Evolutionary conservation across 441 rosid species (phyloP).

Genomic region (Capsella rubella): DNA sequence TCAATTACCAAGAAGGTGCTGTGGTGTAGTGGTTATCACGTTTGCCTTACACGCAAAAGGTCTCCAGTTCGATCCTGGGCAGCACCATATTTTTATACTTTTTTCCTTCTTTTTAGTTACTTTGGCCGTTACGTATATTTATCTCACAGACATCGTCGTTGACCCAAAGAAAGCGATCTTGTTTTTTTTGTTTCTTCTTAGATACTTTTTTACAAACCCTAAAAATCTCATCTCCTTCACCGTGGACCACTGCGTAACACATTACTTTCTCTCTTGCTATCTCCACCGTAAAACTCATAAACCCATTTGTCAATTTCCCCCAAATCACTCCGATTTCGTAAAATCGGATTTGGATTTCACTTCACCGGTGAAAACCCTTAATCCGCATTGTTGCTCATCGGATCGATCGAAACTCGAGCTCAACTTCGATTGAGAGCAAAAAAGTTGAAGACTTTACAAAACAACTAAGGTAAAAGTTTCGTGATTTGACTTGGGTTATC

Average conservation of each 20-base stretch:
- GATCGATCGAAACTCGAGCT: constrained; percentile 10
- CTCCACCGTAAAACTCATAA: constrained; percentile 16
- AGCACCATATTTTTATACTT: constrained; percentile 46
- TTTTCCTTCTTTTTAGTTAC: not conserved
- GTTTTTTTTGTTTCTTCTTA: not conserved
- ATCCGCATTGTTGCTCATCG: constrained; percentile 1
- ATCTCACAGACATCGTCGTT: constrained; percentile 32
- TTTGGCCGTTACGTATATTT: not conserved
- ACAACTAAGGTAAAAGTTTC: constrained; percentile 5
- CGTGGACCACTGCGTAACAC: constrained; percentile 21
- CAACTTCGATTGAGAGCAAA: not conserved
- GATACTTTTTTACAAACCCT: constrained; percentile 37
- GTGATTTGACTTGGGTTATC: constrained; percentile 30
- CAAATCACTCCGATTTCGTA: constrained; percentile 17
- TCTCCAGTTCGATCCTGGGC: constrained; percentile 86
- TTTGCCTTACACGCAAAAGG: constrained; percentile 81
- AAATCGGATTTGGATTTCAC: constrained; percentile 15
- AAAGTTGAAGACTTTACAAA: not conserved
- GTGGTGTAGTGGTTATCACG: constrained; percentile 95
- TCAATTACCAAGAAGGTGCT: constrained; percentile 43
- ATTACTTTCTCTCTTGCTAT: constrained; percentile 9
- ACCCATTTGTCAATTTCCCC: constrained; percentile 8
- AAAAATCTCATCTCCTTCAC: constrained; percentile 31
- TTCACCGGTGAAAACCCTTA: not conserved
- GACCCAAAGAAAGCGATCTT: constrained; percentile 31